Evolutionary conservation across 352 stramenopile genomes (phyloP).

Genomic region (Chrysophaeum taylorii): DNA sequence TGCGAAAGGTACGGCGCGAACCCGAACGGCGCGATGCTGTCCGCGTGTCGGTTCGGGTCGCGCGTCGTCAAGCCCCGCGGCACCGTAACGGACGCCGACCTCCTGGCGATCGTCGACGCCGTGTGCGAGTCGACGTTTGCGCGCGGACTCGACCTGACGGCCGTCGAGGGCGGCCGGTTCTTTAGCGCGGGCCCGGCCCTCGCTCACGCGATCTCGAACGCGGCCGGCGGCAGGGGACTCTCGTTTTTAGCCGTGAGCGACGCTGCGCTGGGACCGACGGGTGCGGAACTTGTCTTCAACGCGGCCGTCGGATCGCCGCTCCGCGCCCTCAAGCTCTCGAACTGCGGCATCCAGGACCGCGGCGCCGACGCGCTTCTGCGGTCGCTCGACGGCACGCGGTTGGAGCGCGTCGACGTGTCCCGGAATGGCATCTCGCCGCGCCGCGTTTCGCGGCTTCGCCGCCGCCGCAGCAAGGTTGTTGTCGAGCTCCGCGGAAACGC

Average conservation of each 20-base stretch:
- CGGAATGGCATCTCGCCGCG: not conserved
- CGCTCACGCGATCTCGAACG: not conserved
- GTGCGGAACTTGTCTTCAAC: not conserved
- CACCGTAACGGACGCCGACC: not conserved
- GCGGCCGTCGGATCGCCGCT: not conserved
- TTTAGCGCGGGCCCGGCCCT: not conserved
- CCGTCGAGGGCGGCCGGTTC: not conserved
- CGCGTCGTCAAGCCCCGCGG: not conserved
- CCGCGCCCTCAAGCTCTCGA: not conserved
- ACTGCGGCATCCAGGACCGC: not conserved
- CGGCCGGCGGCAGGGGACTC: not conserved
- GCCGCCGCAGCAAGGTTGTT: not conserved
- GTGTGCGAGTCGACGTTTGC: not conserved
- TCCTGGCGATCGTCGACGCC: constrained; percentile 7
- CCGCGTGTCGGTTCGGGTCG: not conserved
- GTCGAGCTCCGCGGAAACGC: constrained; percentile 1
- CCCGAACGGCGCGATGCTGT: constrained; percentile 1
- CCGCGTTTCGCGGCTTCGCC: not conserved
- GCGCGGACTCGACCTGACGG: constrained; percentile 2
- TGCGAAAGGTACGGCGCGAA: not conserved
- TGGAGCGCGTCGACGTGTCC: constrained; percentile 9
- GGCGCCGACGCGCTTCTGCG: not conserved
- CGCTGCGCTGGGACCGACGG: not conserved
- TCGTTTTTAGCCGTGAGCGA: not conserved
- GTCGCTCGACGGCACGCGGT: not conserved